Base-by-base conservation (phyloP, 352 stramenopile genomes). In the Phytophthora parvispora region DNA sequence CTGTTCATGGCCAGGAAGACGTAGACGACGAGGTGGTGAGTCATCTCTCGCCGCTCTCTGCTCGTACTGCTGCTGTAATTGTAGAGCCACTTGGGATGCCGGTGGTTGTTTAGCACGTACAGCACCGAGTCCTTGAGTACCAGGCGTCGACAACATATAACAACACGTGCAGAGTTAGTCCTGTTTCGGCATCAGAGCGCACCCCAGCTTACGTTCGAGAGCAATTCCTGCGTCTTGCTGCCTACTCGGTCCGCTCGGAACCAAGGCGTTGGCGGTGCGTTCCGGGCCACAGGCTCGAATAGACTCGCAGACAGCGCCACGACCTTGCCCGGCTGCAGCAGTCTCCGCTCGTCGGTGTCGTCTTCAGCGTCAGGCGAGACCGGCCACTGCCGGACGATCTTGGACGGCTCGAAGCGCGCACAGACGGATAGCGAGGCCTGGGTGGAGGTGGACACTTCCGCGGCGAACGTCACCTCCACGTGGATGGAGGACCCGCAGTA, bases 81-180 rank as follows among this genome's bases (percentile, higher is more conserved):
- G 64, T 89, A 89, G 40, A 80, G 71, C 80, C 80, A 89, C 40
- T 78, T 81, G 20, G 78, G 77, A 47, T 81, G 86, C 20, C 69
- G 75, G 28, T 84, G 70, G 29, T 88, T 85, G 69, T 88, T 88
- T 27, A 88, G 63, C 40, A 84, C 72, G 51, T 66, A 88, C 32
- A 84, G 20, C 1, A 77, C 29, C 9, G 64, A 59, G 28, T 84
- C 84, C 75, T 88, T 8, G 7, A 64, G 13, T 3, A 50, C 20
- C 31, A 38, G n/a, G 18, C 20, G 49, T 22, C 13, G 38, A 52
- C 12, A 52, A n/a, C n/a, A n/a, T n/a, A n/a, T n/a, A n/a, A n/a
- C n/a, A n/a, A n/a, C n/a, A n/a, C n/a, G n/a, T n/a, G n/a, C n/a
- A n/a, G n/a, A n/a, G n/a, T n/a, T n/a, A n/a, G n/a, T n/a, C n/a